A percentile compares a stretch with the other conserved stretches of the same genome.
phyloP scores from a whole-genome alignment of 352 stramenopile genomes.

The Globisporangium barbulae region DNA sequence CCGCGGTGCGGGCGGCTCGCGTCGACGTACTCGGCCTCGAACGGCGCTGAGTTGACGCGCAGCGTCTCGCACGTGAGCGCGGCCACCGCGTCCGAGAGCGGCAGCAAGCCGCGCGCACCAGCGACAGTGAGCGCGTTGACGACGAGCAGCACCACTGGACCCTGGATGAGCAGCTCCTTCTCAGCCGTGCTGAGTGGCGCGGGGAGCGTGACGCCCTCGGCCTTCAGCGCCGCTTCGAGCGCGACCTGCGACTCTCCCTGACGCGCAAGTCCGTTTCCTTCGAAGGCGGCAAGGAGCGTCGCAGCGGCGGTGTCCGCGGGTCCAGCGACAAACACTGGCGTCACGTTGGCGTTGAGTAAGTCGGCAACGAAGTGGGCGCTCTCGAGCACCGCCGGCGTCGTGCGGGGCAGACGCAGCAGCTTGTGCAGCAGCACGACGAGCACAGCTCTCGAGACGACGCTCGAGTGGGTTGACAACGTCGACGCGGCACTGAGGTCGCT shows the following conservation, averaged over 20 bases:
- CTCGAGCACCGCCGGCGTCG: slow-evolving; percentile 24
- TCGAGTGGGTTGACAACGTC: slow-evolving; percentile 6
- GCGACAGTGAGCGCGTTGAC: slow-evolving; percentile 51
- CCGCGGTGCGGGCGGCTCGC: slow-evolving; percentile 77
- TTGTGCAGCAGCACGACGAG: slow-evolving; percentile 27
- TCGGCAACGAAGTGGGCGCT: slow-evolving; percentile 42
- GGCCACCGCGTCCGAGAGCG: slow-evolving; percentile 70
- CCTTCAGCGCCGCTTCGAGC: slow-evolving; percentile 22
- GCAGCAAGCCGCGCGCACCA: slow-evolving; percentile 59
- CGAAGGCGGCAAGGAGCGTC: slow-evolving; percentile 24
- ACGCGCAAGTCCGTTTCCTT: slow-evolving; percentile 28
- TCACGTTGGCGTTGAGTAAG: slow-evolving; percentile 61
- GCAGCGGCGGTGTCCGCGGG: slow-evolving; percentile 24
- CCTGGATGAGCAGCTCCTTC: slow-evolving; percentile 31
- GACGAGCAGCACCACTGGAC: slow-evolving; percentile 45
- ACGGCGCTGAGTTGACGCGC: slow-evolving; percentile 56
- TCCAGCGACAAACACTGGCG: slow-evolving; percentile 28
- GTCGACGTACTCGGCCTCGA: slow-evolving; percentile 86
- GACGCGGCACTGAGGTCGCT: slow-evolving; percentile 13
- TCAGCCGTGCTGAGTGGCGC: slow-evolving; percentile 35
- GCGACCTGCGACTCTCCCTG: slow-evolving; percentile 13
- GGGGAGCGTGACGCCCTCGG: slow-evolving; percentile 34
- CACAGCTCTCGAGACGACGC: slow-evolving; percentile 22
- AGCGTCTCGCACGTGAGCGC: slow-evolving; percentile 82
- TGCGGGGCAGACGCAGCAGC: slow-evolving; percentile 19